A percentile compares a stretch with the other conserved stretches of the same genome.
Conservation (phyloP, 139 green algal species). For the Chlamydomonas eustigma region DNA sequence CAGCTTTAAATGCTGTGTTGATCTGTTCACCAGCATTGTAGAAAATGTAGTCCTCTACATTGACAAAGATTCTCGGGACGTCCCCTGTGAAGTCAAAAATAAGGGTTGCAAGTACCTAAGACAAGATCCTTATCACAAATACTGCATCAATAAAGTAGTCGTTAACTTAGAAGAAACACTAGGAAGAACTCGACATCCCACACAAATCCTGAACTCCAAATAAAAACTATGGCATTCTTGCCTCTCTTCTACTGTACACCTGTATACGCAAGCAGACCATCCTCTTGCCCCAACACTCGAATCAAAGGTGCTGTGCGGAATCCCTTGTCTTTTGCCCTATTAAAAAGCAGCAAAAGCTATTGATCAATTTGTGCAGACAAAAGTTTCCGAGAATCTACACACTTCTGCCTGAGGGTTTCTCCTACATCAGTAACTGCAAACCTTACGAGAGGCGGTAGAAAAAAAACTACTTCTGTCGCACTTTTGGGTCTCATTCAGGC, state of each 20-base stretch:
- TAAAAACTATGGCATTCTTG: too few species aligned
- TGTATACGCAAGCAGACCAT: conserved; percentile 32
- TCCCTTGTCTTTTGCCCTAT: conserved; percentile 35
- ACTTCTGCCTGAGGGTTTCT: not conserved
- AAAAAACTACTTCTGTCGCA: conserved; percentile 1
- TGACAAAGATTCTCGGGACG: conserved; percentile 69
- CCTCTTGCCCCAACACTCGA: conserved; percentile 32
- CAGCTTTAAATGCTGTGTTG: conserved; percentile 35
- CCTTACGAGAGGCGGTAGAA: not conserved
- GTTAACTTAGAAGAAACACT: not conserved
- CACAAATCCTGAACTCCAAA: not conserved
- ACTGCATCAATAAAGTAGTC: not conserved
- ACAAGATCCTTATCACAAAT: not conserved
- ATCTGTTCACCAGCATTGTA: conserved; percentile 33
- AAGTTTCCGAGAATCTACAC: not conserved
- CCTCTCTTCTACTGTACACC: too few species aligned
- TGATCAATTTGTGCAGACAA: not conserved
- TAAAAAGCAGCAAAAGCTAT: not conserved
- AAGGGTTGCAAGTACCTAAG: not conserved
- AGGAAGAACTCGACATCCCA: not conserved
- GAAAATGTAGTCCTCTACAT: conserved; percentile 74
- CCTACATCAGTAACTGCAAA: not conserved
- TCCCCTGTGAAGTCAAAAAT: conserved; percentile 32
- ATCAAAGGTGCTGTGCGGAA: conserved; percentile 51
- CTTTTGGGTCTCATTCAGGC: conserved; percentile 14